phyloP scores from a whole-genome alignment of 116 monocot genomes.

The Cymodocea nodosa region DNA sequence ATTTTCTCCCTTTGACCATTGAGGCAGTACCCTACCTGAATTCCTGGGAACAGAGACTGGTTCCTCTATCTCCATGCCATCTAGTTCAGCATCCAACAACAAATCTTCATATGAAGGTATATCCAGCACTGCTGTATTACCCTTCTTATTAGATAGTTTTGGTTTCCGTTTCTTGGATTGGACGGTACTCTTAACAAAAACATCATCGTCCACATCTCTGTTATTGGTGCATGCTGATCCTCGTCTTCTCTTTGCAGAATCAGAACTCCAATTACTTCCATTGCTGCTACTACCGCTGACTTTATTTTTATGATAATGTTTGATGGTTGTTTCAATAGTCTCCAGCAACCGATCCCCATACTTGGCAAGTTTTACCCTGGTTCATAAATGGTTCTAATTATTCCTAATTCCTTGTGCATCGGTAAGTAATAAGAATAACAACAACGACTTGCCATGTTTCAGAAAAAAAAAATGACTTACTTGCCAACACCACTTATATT shows the following conservation, averaged over 20 bases:
- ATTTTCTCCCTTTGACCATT: conserved; percentile 5
- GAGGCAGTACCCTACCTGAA: conserved; percentile 1
- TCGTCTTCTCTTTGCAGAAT: conserved; percentile 44
- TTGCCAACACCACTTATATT: conserved; percentile 77
- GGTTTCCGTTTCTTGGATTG: conserved; percentile 4
- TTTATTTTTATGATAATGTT: conserved; percentile 26
- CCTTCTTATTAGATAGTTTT: conserved; percentile 1
- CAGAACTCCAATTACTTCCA: conserved; percentile 39
- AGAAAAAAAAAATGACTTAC: conserved; percentile 22
- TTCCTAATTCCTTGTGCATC: not conserved
- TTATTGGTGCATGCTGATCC: conserved; percentile 6
- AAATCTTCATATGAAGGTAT: conserved; percentile 1
- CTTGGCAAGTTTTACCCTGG: conserved; percentile 56
- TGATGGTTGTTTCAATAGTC: conserved; percentile 48
- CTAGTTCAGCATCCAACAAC: conserved; percentile 6
- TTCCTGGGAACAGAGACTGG: not conserved
- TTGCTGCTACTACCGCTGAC: conserved; percentile 31
- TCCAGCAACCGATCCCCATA: conserved; percentile 66
- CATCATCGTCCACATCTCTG: not conserved
- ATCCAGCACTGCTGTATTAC: not conserved
- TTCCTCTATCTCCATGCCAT: conserved; percentile 10
- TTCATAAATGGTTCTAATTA: not conserved
- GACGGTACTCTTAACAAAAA: not conserved
- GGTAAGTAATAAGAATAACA: not conserved
- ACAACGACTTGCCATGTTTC: not conserved